phyloP scores from a whole-genome alignment of 805 yeast genomes.

The Metschnikowia borealis region DNA sequence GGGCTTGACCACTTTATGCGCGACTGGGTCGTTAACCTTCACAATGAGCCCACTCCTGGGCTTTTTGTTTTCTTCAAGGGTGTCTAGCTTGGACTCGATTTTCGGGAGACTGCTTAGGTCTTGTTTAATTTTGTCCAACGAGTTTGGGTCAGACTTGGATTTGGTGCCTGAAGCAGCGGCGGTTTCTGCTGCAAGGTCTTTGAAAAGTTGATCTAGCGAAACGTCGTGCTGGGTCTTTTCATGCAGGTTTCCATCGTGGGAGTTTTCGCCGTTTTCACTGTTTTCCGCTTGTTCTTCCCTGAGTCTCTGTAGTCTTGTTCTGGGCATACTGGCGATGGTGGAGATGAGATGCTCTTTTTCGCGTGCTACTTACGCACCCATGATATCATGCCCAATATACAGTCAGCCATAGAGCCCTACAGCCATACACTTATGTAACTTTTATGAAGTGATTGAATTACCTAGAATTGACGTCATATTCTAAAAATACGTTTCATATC shows the following conservation, averaged over 20 bases:
- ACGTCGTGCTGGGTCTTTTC: slow-evolving; percentile 2
- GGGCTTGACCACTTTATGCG: slow-evolving; percentile 1
- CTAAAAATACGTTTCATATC: no score
- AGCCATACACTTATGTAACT: no score
- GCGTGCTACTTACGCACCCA: background rate
- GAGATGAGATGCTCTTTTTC: slow-evolving; percentile 3
- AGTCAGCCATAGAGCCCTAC: background rate
- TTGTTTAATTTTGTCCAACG: slow-evolving; percentile 32
- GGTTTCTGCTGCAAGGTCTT: slow-evolving; percentile 26
- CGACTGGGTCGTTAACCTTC: slow-evolving; percentile 32
- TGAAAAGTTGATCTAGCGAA: slow-evolving; percentile 32
- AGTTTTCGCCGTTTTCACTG: background rate
- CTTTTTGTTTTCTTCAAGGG: slow-evolving; percentile 8
- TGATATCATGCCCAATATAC: background rate
- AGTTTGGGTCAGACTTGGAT: slow-evolving; percentile 9
- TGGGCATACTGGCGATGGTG: background rate
- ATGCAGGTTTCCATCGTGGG: background rate
- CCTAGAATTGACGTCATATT: no score
- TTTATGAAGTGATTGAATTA: no score
- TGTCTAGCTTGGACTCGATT: slow-evolving; percentile 31
- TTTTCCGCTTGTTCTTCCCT: slow-evolving; percentile 15
- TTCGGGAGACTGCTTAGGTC: slow-evolving; percentile 38
- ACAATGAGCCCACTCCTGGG: slow-evolving; percentile 21
- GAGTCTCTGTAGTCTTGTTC: slow-evolving; percentile 2
- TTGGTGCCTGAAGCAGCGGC: slow-evolving; percentile 3